Percentiles rank a stretch among this genome's conserved stretches.
Evolutionary conservation across 2,329 filamentous ascomycete genomes (phyloP).

Genomic region (Diplodia sapinea): DNA sequence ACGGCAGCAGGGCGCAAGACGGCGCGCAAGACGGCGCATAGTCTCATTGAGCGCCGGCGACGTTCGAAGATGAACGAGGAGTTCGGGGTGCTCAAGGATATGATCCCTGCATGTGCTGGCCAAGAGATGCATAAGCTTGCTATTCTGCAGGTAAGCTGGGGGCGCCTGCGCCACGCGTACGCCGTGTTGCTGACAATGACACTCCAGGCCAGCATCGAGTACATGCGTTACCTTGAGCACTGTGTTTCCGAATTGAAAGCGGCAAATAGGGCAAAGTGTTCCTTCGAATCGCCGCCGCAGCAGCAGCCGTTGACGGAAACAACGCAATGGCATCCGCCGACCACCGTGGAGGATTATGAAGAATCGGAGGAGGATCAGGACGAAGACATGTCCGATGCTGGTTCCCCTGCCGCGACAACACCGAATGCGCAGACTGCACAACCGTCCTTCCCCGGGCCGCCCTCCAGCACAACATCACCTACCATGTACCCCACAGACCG

Average conservation of each 20-base stretch:
- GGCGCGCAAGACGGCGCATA: slow-evolving; percentile 94
- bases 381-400: slow-evolving; percentile 48
- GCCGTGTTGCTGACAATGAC: not conserved
- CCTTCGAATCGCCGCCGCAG: not conserved
- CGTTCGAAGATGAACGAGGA: slow-evolving; percentile 99
- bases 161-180: not conserved
- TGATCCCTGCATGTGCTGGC: slow-evolving; percentile 94
- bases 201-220: slow-evolving; percentile 87
- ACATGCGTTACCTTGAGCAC: slow-evolving; percentile 90
- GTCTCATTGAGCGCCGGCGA: slow-evolving; percentile 85
- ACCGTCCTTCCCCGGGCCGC: slow-evolving; percentile 4
- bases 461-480: slow-evolving; percentile 43
- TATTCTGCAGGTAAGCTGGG: slow-evolving; percentile 76
- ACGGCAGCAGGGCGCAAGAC: slow-evolving; percentile 93
- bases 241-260: slow-evolving; percentile 80
- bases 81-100: slow-evolving; percentile 87
- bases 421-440: slow-evolving; percentile 20
- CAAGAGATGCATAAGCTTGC: slow-evolving; percentile 97
- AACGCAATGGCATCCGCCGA: slow-evolving; percentile 36
- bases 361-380: slow-evolving; percentile 53
- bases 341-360: slow-evolving; percentile 41
- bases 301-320: slow-evolving; percentile 33
- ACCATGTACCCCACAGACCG: slow-evolving; percentile 47
- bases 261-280: slow-evolving; percentile 17
- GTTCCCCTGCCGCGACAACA: slow-evolving; percentile 38